Evolutionary conservation across 179 eudicot genomes (phyloP).

Genomic region (Pouteria campechiana): DNA sequence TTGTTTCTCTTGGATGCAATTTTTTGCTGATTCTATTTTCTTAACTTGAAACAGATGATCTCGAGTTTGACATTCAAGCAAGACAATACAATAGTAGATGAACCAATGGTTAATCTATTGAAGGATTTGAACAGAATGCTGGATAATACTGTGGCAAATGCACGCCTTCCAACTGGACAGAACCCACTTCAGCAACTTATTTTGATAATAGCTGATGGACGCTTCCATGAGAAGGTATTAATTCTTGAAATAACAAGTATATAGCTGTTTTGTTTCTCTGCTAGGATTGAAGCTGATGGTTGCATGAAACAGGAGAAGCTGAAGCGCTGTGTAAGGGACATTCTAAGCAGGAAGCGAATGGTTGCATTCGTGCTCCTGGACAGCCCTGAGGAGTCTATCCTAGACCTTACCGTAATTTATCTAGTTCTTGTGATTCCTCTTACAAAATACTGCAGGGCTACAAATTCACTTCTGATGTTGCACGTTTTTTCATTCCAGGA

Average conservation of each 20-base stretch:
- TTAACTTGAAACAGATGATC: conserved; percentile 56
- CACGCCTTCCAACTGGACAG: conserved; percentile 84
- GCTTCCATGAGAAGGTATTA: conserved; percentile 62
- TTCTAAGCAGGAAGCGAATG: conserved; percentile 71
- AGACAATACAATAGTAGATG: conserved; percentile 72
- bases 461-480: not conserved
- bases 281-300: too few relatives aligned
- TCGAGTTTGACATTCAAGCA: conserved; percentile 89
- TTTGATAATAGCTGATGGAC: conserved; percentile 89
- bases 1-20: not conserved
- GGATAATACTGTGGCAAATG: conserved; percentile 61
- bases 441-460: not conserved
- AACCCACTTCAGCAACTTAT: conserved; percentile 94
- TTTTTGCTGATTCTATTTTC: not conserved
- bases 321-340: conserved; percentile 66
- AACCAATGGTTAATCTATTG: conserved; percentile 78
- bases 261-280: too few relatives aligned
- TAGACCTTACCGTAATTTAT: conserved; percentile 46
- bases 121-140: conserved; percentile 63
- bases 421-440: not conserved
- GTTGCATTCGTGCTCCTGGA: conserved; percentile 81
- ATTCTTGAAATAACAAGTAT: too few relatives aligned
- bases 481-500: conserved; percentile 32
- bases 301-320: conserved; percentile 42
- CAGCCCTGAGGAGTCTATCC: conserved; percentile 60